Percentiles rank a stretch among this genome's conserved stretches.
These are phyloP conservation scores for Fusarium pininemorale DNA, from an alignment of 2,329 filamentous ascomycete species.

Conservation along the genomic window DNA sequence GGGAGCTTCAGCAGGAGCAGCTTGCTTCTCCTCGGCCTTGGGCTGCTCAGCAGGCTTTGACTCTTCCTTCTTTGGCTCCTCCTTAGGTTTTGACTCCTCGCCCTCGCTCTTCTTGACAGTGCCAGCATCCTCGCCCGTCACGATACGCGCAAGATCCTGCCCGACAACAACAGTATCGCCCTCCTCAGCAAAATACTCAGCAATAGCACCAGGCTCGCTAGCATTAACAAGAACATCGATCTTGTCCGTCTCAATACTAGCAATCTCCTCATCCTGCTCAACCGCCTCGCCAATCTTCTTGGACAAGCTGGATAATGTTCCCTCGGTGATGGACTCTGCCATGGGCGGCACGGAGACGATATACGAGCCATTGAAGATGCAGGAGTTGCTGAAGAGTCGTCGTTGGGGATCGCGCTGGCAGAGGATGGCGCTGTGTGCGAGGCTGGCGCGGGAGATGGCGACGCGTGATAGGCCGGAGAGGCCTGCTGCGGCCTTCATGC, in stretches of 20 bases:
- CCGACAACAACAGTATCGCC: conserved; percentile 47
- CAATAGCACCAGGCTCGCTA: conserved; percentile 38
- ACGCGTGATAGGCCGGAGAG: conserved; percentile 32
- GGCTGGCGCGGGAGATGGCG: conserved; percentile 14
- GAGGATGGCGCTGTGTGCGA: conserved; percentile 35
- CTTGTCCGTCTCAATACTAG: conserved; percentile 48
- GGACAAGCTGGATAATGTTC: conserved; percentile 39
- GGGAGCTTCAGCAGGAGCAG: conserved; percentile 20
- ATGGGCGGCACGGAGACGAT: conserved; percentile 45
- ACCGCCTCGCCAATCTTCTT: conserved; percentile 46
- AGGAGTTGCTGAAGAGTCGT: conserved; percentile 36
- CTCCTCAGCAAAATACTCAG: conserved; percentile 45
- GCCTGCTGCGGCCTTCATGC: conserved; percentile 34
- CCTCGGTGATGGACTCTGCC: conserved; percentile 48
- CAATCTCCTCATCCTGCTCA: conserved; percentile 46
- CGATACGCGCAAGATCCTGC: conserved; percentile 44
- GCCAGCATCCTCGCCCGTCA: conserved; percentile 38
- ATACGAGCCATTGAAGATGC: conserved; percentile 32
- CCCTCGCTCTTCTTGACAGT: conserved; percentile 30
- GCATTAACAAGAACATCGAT: conserved; percentile 46
- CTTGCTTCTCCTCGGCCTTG: conserved; percentile 31
- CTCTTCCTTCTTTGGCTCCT: conserved; percentile 34
- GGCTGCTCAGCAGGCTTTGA: conserved; percentile 21
- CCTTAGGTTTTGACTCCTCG: conserved; percentile 27
- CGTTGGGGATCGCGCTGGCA: conserved; percentile 37